A percentile compares a stretch with the other conserved stretches of the same genome.
Conservation (phyloP, 129 eudicot species). For the Escallonia rubra region DNA sequence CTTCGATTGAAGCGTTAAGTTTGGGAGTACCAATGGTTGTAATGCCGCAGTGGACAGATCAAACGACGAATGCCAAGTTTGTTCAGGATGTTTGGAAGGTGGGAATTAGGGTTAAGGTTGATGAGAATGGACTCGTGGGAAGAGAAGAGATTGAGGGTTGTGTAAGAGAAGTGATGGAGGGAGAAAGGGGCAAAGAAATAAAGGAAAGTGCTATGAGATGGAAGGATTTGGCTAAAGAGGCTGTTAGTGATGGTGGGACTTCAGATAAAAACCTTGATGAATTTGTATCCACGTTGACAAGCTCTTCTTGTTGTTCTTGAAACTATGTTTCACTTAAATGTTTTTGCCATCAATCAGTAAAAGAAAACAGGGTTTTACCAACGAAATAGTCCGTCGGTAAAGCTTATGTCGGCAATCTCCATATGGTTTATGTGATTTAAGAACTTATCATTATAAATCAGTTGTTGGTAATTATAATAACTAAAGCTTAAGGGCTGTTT, state of each 20-base stretch:
- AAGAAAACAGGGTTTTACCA: neutral
- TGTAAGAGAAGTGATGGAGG: slow-evolving; percentile 47
- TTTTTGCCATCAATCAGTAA: neutral
- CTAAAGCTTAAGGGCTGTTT: no score
- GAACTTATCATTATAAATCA: neutral
- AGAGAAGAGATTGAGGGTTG: slow-evolving; percentile 51
- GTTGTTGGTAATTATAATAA: no score
- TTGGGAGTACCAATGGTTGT: slow-evolving; percentile 57
- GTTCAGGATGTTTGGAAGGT: slow-evolving; percentile 54
- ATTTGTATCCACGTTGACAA: slow-evolving; percentile 24
- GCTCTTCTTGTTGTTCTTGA: neutral
- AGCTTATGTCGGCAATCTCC: neutral
- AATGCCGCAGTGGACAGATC: slow-evolving; percentile 74
- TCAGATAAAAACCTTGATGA: slow-evolving; percentile 34
- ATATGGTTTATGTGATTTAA: neutral
- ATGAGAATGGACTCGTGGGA: slow-evolving; percentile 36
- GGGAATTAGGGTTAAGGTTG: slow-evolving; percentile 44
- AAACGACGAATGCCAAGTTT: slow-evolving; percentile 50
- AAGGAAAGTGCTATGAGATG: slow-evolving; percentile 43
- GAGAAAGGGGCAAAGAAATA: slow-evolving; percentile 42
- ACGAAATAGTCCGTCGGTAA: neutral
- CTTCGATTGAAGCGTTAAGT: slow-evolving; percentile 49
- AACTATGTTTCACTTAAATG: no score
- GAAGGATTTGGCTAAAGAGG: slow-evolving; percentile 46
- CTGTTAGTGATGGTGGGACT: slow-evolving; percentile 44